phyloP scores from a whole-genome alignment of 192 early-diverging fungal species.

The Backusella tarrabulga region DNA sequence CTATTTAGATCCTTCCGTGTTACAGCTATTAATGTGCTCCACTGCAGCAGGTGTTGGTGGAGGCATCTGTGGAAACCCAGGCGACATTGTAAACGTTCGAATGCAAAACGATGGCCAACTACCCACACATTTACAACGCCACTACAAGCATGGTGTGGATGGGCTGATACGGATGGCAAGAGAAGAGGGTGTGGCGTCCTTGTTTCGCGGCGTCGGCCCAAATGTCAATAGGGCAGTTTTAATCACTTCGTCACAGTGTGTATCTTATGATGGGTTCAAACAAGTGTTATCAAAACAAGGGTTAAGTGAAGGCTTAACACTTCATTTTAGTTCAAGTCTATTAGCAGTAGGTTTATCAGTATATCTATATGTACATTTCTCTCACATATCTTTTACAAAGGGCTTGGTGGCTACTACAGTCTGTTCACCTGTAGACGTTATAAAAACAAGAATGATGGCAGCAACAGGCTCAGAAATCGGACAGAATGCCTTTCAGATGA shows the following conservation, averaged over 20 bases:
- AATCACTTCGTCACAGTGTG: conserved; percentile 71
- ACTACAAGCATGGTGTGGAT: conserved; percentile 76
- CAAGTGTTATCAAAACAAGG: conserved; percentile 55
- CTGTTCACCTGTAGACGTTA: conserved; percentile 76
- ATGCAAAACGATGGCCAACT: conserved; percentile 81
- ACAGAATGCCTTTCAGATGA: conserved; percentile 31
- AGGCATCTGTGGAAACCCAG: conserved; percentile 72
- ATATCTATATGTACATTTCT: too few relatives aligned
- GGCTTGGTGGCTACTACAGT: conserved; percentile 76
- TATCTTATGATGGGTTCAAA: conserved; percentile 80
- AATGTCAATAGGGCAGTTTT: conserved; percentile 90
- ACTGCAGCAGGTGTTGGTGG: conserved; percentile 54
- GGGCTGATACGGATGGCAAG: conserved; percentile 72
- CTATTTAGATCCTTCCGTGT: conserved; percentile 32
- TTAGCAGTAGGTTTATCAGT: conserved; percentile 50
- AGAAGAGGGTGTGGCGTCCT: conserved; percentile 70
- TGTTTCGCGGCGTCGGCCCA: conserved; percentile 90
- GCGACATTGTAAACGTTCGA: conserved; percentile 78
- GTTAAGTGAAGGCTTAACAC: conserved; percentile 60
- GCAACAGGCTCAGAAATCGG: conserved; percentile 42
- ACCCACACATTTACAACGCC: conserved; percentile 57
- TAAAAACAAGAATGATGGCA: conserved; percentile 89
- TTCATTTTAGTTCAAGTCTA: conserved; percentile 71
- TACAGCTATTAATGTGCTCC: conserved; percentile 45
- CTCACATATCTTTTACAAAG: conserved; percentile 14